Evolutionary conservation across 1,284 basidiomycete species (phyloP).

Genomic region (Cystobasidium pallidum): DNA sequence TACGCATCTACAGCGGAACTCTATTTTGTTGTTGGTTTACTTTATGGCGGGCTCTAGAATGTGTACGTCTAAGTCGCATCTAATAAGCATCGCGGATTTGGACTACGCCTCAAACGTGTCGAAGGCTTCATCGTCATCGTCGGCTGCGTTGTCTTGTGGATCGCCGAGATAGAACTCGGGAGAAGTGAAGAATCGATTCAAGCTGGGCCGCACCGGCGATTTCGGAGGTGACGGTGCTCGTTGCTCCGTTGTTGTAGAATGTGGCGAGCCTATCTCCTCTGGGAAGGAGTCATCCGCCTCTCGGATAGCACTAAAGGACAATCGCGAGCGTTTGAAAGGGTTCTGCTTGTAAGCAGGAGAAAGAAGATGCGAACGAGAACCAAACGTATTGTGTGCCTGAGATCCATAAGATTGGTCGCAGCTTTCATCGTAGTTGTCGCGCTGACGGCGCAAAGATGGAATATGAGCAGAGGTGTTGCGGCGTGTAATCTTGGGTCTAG

Average conservation of each 20-base stretch:
- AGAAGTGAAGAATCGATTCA: constrained; percentile 38
- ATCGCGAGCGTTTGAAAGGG: constrained; percentile 38
- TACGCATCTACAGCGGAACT: too few relatives aligned
- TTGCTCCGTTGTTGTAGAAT: background rate
- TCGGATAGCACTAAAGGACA: constrained; percentile 25
- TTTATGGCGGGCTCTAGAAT: too few relatives aligned
- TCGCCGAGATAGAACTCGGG: constrained; percentile 32
- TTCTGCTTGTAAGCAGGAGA: constrained; percentile 20
- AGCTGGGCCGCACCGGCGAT: constrained; percentile 25
- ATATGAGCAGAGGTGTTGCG: constrained; percentile 27
- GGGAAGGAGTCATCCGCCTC: constrained; percentile 8
- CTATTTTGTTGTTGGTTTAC: too few relatives aligned
- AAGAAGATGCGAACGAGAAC: constrained; percentile 35
- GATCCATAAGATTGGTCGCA: background rate
- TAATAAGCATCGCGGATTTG: background rate
- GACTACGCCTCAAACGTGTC: background rate
- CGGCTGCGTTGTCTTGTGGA: background rate
- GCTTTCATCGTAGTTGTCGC: constrained; percentile 11
- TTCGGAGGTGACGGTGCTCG: constrained; percentile 22
- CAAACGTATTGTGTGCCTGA: constrained; percentile 8
- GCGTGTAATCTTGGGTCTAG: constrained; percentile 22
- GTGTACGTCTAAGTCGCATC: too few relatives aligned
- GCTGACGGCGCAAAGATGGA: constrained; percentile 8
- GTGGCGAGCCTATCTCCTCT: background rate
- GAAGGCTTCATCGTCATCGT: constrained; percentile 13